Conservation (phyloP, 345 rosid genomes). For the Mercurialis annua region DNA sequence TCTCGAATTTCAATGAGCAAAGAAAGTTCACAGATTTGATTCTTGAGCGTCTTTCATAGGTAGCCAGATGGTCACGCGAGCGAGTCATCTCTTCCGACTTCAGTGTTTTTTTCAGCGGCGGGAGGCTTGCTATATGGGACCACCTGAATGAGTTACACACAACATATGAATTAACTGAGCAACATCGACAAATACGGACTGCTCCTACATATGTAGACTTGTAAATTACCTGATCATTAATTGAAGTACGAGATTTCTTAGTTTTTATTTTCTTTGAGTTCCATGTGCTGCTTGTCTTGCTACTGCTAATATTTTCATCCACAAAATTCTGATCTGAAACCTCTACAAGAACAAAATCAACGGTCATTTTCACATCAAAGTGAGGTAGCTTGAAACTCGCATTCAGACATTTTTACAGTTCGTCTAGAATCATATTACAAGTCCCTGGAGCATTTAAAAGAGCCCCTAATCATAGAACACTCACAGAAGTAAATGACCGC, state of each 20-base stretch:
- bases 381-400: not conserved
- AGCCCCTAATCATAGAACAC: not conserved
- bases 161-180: not conserved
- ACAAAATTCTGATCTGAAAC: conserved; percentile 84
- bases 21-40: not conserved
- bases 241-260: conserved; percentile 18
- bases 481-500: not conserved
- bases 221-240: conserved; percentile 39
- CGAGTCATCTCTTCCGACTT: not conserved
- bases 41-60: not conserved
- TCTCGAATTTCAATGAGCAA: not conserved
- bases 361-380: not conserved
- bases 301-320: conserved; percentile 45
- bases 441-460: not conserved
- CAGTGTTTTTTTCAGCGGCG: not conserved
- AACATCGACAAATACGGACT: not conserved
- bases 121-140: conserved; percentile 21
- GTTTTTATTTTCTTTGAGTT: conserved; percentile 42
- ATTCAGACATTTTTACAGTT: not conserved
- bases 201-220: not conserved
- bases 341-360: conserved; percentile 44
- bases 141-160: conserved; percentile 13
- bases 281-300: conserved; percentile 23
- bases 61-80: not conserved
- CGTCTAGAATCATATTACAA: not conserved